These are phyloP conservation scores for Conticribra guillardii DNA, from an alignment of 108 stramenopile species.

Conservation along the genomic window DNA sequence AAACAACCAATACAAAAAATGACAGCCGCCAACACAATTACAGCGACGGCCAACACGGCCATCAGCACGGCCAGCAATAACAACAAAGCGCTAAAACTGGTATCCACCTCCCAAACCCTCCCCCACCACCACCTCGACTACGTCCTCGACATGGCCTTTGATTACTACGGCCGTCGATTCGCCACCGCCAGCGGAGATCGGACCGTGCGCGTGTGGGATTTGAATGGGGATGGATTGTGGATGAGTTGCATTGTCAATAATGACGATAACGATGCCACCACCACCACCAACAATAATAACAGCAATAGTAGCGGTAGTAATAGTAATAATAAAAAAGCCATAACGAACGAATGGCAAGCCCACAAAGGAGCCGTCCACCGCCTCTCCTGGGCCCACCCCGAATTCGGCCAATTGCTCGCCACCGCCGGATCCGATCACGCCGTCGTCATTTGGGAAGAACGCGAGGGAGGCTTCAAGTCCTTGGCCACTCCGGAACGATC, in stretches of 20 bases:
- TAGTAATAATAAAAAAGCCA: constrained; percentile 41
- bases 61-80: background rate
- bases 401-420: constrained; percentile 94
- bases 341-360: constrained; percentile 84
- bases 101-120: constrained; percentile 45
- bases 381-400: constrained; percentile 94
- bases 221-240: constrained; percentile 68
- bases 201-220: constrained; percentile 89
- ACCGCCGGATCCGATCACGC: constrained; percentile 91
- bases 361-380: constrained; percentile 84
- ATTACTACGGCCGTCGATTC: constrained; percentile 94
- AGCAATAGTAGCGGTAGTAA: constrained; percentile 7
- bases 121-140: constrained; percentile 75
- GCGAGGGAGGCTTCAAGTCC: constrained; percentile 43
- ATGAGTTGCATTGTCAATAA: constrained; percentile 6
- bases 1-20: too few species aligned
- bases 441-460: constrained; percentile 94
- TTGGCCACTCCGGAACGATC: constrained; percentile 42
- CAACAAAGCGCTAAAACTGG: constrained; percentile 6
- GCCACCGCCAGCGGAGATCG: constrained; percentile 92
- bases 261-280: constrained; percentile 10
- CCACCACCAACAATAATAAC: background rate
- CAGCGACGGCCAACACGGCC: background rate
- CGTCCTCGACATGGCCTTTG: constrained; percentile 87
- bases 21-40: background rate